Conservation (phyloP, 768 basidiomycete genomes). For the Trametes meyenii region DNA sequence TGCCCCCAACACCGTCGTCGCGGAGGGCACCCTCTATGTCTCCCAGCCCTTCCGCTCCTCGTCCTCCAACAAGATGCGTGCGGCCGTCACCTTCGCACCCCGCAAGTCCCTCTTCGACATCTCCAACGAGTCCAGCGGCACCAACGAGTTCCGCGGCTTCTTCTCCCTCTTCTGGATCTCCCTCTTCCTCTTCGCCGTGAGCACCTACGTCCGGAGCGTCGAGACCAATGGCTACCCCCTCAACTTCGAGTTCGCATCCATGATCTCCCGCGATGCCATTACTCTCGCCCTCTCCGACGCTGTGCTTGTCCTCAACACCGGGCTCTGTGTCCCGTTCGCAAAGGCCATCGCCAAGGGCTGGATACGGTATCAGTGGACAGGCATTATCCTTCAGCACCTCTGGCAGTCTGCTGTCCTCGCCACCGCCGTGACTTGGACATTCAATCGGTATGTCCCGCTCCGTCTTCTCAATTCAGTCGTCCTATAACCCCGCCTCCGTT, state of each 20-base stretch:
- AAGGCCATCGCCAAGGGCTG: slow-evolving; percentile 75
- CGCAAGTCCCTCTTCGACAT: slow-evolving; percentile 87
- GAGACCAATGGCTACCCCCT: slow-evolving; percentile 80
- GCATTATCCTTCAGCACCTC: slow-evolving; percentile 76
- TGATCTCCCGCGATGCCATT: slow-evolving; percentile 86
- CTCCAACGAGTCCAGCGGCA: slow-evolving; percentile 66
- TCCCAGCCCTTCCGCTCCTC: slow-evolving; percentile 78
- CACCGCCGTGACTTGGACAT: slow-evolving; percentile 85
- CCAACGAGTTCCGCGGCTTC: slow-evolving; percentile 94
- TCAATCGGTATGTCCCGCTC: slow-evolving; percentile 59
- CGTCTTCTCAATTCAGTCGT: background rate
- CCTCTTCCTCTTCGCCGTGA: slow-evolving; percentile 78
- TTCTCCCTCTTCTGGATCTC: slow-evolving; percentile 94
- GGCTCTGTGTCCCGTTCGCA: slow-evolving; percentile 82
- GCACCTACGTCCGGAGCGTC: slow-evolving; percentile 76
- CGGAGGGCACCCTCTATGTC: slow-evolving; percentile 70
- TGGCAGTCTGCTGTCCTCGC: slow-evolving; percentile 77
- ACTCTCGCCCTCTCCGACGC: slow-evolving; percentile 84
- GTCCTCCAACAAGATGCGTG: slow-evolving; percentile 78
- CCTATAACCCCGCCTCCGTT: background rate
- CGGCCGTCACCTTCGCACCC: slow-evolving; percentile 84
- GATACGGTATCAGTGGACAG: slow-evolving; percentile 80
- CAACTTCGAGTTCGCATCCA: slow-evolving; percentile 76
- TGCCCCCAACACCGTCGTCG: slow-evolving; percentile 42
- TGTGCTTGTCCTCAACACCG: slow-evolving; percentile 75